Evolutionary conservation across 768 basidiomycete genomes (phyloP).

Genomic region (Tylopilus plumbeoviolaceoides): DNA sequence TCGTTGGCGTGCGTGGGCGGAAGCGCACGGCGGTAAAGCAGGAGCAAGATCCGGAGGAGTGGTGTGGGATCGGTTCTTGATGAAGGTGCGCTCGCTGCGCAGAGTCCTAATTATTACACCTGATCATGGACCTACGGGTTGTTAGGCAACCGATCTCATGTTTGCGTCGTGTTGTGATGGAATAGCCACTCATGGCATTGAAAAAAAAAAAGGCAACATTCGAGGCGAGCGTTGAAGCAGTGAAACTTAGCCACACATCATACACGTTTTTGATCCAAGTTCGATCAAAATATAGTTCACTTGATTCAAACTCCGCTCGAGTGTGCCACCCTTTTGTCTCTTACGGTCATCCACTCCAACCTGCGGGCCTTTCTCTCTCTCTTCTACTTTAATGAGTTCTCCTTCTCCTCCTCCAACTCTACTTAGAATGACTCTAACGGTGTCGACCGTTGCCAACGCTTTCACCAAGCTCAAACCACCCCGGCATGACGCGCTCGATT

Average conservation of each 20-base stretch:
- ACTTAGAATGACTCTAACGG: slow-evolving; percentile 19
- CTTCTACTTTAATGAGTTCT: slow-evolving; percentile 10
- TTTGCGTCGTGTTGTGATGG: background rate
- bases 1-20: slow-evolving; percentile 33
- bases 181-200: background rate
- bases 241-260: slow-evolving; percentile 1
- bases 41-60: slow-evolving; percentile 34
- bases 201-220: background rate
- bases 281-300: background rate
- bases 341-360: background rate
- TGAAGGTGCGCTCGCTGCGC: background rate
- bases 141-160: background rate
- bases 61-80: slow-evolving; percentile 36
- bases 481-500: slow-evolving; percentile 31
- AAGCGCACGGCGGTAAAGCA: slow-evolving; percentile 27
- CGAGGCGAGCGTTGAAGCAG: slow-evolving; percentile 3
- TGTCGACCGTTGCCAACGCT: slow-evolving; percentile 45
- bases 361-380: background rate
- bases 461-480: slow-evolving; percentile 51
- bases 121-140: background rate
- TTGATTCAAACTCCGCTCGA: background rate
- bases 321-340: background rate
- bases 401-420: slow-evolving; percentile 21
- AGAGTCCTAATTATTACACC: background rate
- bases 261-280: slow-evolving; percentile 5